phyloP scores from a whole-genome alignment of 106 monocot genomes.

The Dendrobium chrysotoxum region DNA sequence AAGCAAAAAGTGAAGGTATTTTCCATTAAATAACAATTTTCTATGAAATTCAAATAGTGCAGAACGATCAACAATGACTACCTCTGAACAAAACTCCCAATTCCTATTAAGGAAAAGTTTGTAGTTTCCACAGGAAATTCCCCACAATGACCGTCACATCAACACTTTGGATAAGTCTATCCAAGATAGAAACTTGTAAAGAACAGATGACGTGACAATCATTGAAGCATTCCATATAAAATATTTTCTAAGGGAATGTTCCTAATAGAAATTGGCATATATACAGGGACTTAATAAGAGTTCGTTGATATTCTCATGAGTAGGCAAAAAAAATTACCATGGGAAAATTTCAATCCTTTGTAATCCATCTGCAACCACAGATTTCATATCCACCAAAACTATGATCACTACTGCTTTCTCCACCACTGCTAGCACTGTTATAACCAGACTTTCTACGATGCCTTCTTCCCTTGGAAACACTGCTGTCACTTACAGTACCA shows the following conservation, averaged over 20 bases:
- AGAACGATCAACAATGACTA: neutral
- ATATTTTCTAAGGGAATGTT: neutral
- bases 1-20: too few species aligned
- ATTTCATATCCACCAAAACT: constrained; percentile 49
- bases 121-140: neutral
- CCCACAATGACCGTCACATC: neutral
- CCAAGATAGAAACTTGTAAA: neutral
- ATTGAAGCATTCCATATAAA: neutral
- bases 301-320: neutral
- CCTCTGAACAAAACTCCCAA: neutral
- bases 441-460: constrained; percentile 58
- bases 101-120: neutral
- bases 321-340: neutral
- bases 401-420: constrained; percentile 78
- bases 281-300: neutral
- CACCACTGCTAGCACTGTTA: constrained; percentile 64
- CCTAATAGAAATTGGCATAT: neutral
- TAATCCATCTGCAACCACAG: constrained; percentile 59
- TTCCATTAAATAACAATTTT: neutral
- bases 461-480: constrained; percentile 20
- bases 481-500: constrained; percentile 51
- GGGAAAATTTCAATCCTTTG: constrained; percentile 36
- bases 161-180: neutral
- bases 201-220: neutral
- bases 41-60: neutral